These are phyloP conservation scores for Saccharomyces hybrid DNA, from an alignment of 1,139 yeast genomes.

Conservation along the genomic window DNA sequence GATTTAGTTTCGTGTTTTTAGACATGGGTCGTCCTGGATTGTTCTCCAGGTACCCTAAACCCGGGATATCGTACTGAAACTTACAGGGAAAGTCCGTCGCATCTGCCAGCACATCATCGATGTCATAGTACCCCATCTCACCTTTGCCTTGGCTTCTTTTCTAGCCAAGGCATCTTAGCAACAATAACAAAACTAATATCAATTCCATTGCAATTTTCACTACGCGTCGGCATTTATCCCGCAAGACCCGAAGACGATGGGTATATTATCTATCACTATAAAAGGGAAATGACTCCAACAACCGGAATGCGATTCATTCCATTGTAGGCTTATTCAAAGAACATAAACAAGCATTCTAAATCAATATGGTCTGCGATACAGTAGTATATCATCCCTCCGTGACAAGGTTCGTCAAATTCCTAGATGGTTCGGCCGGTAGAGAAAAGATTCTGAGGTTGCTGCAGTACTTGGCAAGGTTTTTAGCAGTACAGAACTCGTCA, in stretches of 20 bases:
- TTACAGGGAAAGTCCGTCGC: slow-evolving; percentile 66
- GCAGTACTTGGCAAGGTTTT: slow-evolving; percentile 73
- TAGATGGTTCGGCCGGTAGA: slow-evolving; percentile 63
- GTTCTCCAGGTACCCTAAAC: slow-evolving; percentile 81
- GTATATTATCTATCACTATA: not conserved
- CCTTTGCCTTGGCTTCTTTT: too few relatives aligned
- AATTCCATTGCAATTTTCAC: not conserved
- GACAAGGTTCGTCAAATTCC: slow-evolving; percentile 51
- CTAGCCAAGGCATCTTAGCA: not conserved
- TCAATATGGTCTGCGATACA: slow-evolving; percentile 6
- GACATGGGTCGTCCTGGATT: slow-evolving; percentile 53
- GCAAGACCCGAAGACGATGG: not conserved
- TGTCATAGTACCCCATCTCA: slow-evolving; percentile 56
- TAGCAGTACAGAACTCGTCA: slow-evolving; percentile 54
- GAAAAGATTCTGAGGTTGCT: slow-evolving; percentile 55
- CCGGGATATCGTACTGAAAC: slow-evolving; percentile 73
- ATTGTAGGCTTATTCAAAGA: not conserved
- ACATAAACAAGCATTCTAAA: not conserved
- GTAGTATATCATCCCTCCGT: slow-evolving; percentile 53
- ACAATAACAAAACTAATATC: not conserved
- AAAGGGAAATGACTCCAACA: slow-evolving; percentile 1
- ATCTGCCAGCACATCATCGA: slow-evolving; percentile 83
- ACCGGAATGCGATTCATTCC: not conserved
- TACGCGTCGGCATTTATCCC: slow-evolving; percentile 1
- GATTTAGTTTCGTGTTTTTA: slow-evolving; percentile 60